Conservation (phyloP, 306 rosid genomes). For the Purshia tridentata region DNA sequence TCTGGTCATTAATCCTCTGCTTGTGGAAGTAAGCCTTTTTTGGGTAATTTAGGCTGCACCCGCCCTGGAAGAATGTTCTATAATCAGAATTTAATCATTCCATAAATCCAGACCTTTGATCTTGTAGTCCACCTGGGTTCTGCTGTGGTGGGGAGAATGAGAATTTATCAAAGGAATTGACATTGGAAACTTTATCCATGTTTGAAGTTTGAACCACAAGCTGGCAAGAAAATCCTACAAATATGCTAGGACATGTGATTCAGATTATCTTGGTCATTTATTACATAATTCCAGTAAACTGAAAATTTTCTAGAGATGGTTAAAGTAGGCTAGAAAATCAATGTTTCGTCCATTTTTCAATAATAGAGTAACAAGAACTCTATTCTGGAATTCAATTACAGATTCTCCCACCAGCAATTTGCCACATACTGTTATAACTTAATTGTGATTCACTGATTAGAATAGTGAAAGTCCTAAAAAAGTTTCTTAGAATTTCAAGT, state of each 20-base stretch:
- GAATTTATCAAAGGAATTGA: constrained; percentile 55
- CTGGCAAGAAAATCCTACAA: constrained; percentile 46
- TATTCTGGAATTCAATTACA: background rate
- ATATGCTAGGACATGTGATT: background rate
- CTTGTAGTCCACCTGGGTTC: constrained; percentile 54
- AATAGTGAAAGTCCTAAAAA: background rate
- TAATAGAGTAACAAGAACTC: background rate
- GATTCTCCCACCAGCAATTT: background rate
- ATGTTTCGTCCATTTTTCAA: background rate
- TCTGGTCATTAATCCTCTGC: background rate
- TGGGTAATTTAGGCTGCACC: constrained; percentile 12
- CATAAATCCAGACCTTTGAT: constrained; percentile 49
- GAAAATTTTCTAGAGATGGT: background rate
- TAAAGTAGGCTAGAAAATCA: background rate
- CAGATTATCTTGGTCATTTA: background rate
- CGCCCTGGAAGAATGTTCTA: constrained; percentile 14
- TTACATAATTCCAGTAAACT: background rate
- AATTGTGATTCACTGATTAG: background rate
- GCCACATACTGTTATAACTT: background rate
- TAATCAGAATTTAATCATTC: constrained; percentile 1
- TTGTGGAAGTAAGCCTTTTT: constrained; percentile 10
- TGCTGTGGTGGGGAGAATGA: constrained; percentile 36
- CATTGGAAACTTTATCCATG: constrained; percentile 26
- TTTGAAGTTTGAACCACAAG: constrained; percentile 20
- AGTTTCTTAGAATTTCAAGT: background rate